Evolutionary conservation across 305 asterid species (phyloP), one percentile per base, ranked within the genome.

Genomic region (Rubia peregrina): DNA sequence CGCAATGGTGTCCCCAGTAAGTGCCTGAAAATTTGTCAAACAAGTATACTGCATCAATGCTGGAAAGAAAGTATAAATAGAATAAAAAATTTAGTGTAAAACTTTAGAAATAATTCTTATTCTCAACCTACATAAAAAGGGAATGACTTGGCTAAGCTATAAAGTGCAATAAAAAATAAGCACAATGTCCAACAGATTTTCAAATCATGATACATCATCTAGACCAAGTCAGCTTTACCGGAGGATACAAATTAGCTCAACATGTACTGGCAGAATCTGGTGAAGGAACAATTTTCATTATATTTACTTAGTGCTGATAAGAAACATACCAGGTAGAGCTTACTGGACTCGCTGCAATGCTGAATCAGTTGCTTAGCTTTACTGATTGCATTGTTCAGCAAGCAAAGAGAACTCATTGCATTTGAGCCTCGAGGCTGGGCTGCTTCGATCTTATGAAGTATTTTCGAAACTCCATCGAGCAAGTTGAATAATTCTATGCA

Each of bases 371-470:
- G 75, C 78, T 83, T 94, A 79, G 96, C 89, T 80, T 87, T 88
- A 65, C 30, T 73, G 61, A 89, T 85, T 38, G 85, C 90, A 8
- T 65, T 79, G 70, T 72, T 91, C 77, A 94, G 83, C 78, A 76
- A 73, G 82, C 96, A 87, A 81, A 94, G 92, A 26, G 91, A 82
- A 67, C 80, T 88, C 30, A 91, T 85, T 78, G 95, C 98, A 24
- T 95, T 84, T 33, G 93, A 83, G 85, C 95, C 83, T 4, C 96
- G 74, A 63, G 98, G 98, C 38, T 95, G 90, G n/a, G 88, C 87
- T 72, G 81, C 91, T 87, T 94, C 98, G 42, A 84, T 82, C 71
- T 87, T 88, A 26, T 88, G 92, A 71, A 80, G 75, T 70, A 87
- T 81, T 77, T 74, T 76, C 5, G 80, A 77, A 76, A 84, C 85